Conservation (phyloP, 495 filamentous ascomycete species). For the Pseudoneurospora amorphoporcata region DNA sequence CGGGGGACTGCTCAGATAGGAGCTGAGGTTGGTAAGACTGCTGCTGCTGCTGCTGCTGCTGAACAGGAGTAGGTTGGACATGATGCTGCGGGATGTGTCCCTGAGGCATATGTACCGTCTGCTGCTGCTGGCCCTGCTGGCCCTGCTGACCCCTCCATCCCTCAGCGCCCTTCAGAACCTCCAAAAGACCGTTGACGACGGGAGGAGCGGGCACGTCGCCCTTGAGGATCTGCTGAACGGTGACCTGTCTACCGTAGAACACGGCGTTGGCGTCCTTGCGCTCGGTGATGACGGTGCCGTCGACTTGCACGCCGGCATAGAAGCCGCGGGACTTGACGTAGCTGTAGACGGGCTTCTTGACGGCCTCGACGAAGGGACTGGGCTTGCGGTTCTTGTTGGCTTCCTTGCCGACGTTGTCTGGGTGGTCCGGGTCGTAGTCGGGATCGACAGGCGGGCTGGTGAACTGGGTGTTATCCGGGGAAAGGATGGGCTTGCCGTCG, state of each 20-base stretch:
- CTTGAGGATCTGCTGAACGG: conserved; percentile 54
- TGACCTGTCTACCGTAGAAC: conserved; percentile 58
- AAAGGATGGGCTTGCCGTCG: conserved; percentile 2
- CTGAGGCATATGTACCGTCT: neutral
- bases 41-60: neutral
- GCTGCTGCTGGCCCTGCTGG: neutral
- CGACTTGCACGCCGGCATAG: conserved; percentile 67
- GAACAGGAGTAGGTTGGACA: neutral
- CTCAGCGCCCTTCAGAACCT: conserved; percentile 19
- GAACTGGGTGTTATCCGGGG: conserved; percentile 13
- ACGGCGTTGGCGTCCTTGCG: conserved; percentile 70
- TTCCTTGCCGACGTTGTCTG: neutral
- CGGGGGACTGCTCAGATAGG: neutral
- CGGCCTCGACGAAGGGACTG: conserved; percentile 16
- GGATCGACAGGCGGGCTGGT: neutral
- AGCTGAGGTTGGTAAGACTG: neutral
- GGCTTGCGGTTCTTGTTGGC: conserved; percentile 11
- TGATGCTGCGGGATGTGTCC: neutral
- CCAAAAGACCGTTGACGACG: conserved; percentile 11
- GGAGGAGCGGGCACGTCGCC: conserved; percentile 43
- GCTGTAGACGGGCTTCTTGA: conserved; percentile 54
- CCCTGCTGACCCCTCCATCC: conserved; percentile 14
- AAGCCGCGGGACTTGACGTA: conserved; percentile 76
- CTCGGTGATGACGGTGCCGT: conserved; percentile 70
- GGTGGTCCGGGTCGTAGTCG: neutral